Evolutionary conservation across 495 filamentous ascomycete species (phyloP), one percentile per base, ranked within the genome.

Genomic region (Cairneyella variabilis): DNA sequence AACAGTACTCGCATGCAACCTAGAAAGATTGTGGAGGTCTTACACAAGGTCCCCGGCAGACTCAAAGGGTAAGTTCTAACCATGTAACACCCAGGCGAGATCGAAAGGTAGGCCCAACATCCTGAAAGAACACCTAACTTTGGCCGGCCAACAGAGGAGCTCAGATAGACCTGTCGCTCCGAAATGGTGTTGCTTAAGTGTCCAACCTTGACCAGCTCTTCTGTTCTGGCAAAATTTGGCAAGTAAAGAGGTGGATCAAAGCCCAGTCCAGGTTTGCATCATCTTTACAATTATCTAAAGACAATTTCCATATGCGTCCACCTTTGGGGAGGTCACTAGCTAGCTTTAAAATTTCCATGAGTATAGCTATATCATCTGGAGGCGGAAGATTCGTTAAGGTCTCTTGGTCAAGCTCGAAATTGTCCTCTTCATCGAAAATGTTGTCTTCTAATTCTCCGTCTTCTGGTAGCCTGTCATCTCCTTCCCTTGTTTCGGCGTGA

Each of bases 51-150:
- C 5, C 51, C 28, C n/a, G 17, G 18, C 11, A 59, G 27, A 12
- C 40, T 46, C 11, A 62, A 8, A 39, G 28, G 25, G 37, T 56
- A 32, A 7, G 59, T 55, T 37, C 41, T 43, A 12, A 59, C 46
- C 45, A 59, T 18, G 11, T 18, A 21, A 22, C 37, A 32, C 14
- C 59, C 52, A 26, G 59, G 56, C 18, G 51, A 28, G 18, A 62
- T 26, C 23, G 56, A 47, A 12, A 62, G 50, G 43, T 48, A 56
- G 10, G 59, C 54, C 18, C 30, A 43, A 37, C 23, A 30, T 30
- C 11, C 20, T 23, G 56, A 59, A 11, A 62, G 34, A 4, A 30
- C 42, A n/a, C 56, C 59, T n/a, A 1, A 36, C 42, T 54, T 39
- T 12, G 12, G 23, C 4, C 54, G 56, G 21, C 49, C 34, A 9